phyloP scores from a whole-genome alignment of 768 basidiomycete species.

The Lenzites betulinus region DNA sequence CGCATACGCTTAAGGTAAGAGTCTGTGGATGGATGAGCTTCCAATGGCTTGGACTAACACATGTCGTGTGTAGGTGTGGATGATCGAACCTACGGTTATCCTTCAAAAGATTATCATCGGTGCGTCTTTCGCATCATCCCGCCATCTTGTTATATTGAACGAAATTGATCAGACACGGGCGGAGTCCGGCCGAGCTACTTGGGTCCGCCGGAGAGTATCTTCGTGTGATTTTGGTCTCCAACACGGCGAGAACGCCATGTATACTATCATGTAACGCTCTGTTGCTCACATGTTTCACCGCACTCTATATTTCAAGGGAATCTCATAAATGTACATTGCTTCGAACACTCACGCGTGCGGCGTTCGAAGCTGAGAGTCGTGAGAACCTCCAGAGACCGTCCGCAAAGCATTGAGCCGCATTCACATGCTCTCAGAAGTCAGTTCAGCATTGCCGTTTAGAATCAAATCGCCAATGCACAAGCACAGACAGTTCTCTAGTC shows the following conservation, averaged over 20 bases:
- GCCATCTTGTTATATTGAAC: background rate
- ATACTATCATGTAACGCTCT: background rate
- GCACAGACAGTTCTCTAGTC: too few relatives aligned
- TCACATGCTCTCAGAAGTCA: too few relatives aligned
- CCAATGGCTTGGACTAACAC: background rate
- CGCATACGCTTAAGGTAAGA: constrained; percentile 58
- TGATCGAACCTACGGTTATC: constrained; percentile 61
- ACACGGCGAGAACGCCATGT: background rate
- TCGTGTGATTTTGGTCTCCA: constrained; percentile 7
- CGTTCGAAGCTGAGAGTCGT: too few relatives aligned
- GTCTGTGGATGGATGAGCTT: background rate
- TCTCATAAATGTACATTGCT: too few relatives aligned
- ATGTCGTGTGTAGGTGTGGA: constrained; percentile 41
- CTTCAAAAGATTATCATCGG: constrained; percentile 65
- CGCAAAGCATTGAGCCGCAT: too few relatives aligned
- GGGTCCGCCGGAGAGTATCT: constrained; percentile 63
- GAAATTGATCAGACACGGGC: constrained; percentile 48
- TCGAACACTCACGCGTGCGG: too few relatives aligned
- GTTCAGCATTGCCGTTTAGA: too few relatives aligned
- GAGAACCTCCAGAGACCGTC: too few relatives aligned
- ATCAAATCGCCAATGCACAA: too few relatives aligned
- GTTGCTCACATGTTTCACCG: too few relatives aligned
- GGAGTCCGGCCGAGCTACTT: constrained; percentile 58
- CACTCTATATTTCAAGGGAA: too few relatives aligned
- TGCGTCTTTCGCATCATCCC: constrained; percentile 27